Evolutionary conservation across 495 filamentous ascomycete species (phyloP).

Genomic region (Neurospora terricola): DNA sequence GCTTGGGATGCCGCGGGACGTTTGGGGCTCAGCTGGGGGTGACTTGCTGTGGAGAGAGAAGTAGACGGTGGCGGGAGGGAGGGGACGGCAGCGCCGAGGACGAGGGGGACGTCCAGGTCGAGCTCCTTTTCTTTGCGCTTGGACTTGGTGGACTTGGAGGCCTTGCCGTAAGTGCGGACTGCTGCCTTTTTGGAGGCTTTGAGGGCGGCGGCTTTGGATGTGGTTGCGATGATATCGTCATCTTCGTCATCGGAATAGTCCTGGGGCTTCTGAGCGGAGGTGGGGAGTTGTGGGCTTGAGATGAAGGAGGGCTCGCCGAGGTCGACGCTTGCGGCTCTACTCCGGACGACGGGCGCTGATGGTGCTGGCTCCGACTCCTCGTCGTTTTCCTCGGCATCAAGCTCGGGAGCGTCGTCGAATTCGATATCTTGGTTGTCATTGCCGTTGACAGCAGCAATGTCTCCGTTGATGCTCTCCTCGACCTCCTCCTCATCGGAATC

Average conservation of each 20-base stretch:
- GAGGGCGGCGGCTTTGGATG: not conserved
- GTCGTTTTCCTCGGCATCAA: not conserved
- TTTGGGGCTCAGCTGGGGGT: not conserved
- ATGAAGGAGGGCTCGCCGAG: not conserved
- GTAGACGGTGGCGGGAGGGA: not conserved
- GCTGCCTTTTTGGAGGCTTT: not conserved
- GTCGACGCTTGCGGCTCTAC: not conserved
- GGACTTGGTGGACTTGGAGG: not conserved
- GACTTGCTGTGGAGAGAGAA: not conserved
- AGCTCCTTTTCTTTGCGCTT: not conserved
- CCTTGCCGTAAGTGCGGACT: not conserved
- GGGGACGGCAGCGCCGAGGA: not conserved
- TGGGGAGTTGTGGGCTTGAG: not conserved
- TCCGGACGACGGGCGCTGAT: not conserved
- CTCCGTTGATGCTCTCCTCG: constrained; percentile 3
- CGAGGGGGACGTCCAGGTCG: not conserved
- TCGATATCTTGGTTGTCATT: not conserved
- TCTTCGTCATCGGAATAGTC: not conserved
- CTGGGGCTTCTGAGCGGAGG: not conserved
- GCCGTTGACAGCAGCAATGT: not conserved
- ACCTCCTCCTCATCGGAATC: constrained; percentile 3
- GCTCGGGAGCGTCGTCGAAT: not conserved
- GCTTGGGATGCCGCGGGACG: not conserved
- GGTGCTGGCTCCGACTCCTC: not conserved
- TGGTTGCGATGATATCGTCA: not conserved